Evolutionary conservation across 352 stramenopile species (phyloP).

Genomic region (Phytophthora fragariaefolia): DNA sequence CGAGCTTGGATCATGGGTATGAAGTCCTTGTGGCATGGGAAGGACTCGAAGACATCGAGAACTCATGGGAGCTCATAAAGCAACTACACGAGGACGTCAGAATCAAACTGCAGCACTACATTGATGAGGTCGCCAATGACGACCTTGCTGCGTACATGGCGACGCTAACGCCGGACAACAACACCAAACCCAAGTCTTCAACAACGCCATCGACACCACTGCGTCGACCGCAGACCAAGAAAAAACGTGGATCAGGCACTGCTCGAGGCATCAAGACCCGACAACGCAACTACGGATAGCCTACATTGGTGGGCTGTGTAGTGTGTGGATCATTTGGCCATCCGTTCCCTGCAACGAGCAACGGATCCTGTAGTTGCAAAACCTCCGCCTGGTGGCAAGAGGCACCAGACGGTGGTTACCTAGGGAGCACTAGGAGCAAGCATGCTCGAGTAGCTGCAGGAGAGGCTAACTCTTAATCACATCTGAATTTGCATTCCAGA

Average conservation of each 20-base stretch:
- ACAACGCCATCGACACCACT: background rate
- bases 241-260: background rate
- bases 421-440: background rate
- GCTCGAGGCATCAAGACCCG: background rate
- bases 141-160: background rate
- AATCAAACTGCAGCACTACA: background rate
- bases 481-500: background rate
- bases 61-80: background rate
- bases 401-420: background rate
- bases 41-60: constrained; percentile 13
- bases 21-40: constrained; percentile 1
- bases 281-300: background rate
- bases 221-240: background rate
- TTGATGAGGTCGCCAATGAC: background rate
- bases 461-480: background rate
- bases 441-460: background rate
- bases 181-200: background rate
- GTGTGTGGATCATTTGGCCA: background rate
- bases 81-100: background rate
- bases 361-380: background rate
- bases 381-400: background rate
- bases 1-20: background rate
- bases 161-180: background rate
- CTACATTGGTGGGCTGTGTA: background rate
- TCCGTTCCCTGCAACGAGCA: background rate